phyloP scores from a whole-genome alignment of 2,329 filamentous ascomycete species.

The Fusarium stilboides region DNA sequence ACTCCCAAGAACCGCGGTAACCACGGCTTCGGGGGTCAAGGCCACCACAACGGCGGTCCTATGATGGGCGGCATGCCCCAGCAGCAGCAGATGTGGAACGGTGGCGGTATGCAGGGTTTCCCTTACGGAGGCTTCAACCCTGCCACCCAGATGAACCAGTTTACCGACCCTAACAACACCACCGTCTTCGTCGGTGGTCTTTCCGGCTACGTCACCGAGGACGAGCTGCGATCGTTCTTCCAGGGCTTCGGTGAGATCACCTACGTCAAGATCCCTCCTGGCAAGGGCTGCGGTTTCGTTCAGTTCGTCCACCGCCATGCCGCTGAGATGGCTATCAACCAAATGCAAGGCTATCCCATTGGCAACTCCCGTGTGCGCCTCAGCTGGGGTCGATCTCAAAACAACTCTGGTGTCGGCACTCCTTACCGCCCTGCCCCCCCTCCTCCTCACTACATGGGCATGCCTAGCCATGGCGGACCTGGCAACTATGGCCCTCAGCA shows the following conservation, averaged over 20 bases:
- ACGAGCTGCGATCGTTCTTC: slow-evolving; percentile 99
- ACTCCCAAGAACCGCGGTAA: slow-evolving; percentile 88
- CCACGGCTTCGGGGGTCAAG: slow-evolving; percentile 58
- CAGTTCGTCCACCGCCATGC: slow-evolving; percentile 99
- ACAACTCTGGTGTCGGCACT: slow-evolving; percentile 98
- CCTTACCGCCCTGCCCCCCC: slow-evolving; percentile 94
- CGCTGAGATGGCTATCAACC: slow-evolving; percentile 99
- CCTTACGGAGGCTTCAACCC: slow-evolving; percentile 65
- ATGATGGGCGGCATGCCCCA: slow-evolving; percentile 64
- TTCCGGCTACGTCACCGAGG: slow-evolving; percentile 98
- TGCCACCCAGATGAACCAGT: slow-evolving; percentile 89
- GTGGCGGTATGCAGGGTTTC: slow-evolving; percentile 50
- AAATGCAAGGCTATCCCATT: slow-evolving; percentile 99
- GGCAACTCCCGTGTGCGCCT: slow-evolving; percentile 98
- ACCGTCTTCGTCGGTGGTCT: slow-evolving; percentile 98
- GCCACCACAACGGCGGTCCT: slow-evolving; percentile 62
- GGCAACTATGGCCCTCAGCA: slow-evolving; percentile 64
- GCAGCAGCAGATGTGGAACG: slow-evolving; percentile 61
- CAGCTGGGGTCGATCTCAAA: slow-evolving; percentile 98
- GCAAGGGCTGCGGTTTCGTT: slow-evolving; percentile 98
- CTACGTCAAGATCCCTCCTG: slow-evolving; percentile 99
- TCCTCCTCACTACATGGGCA: slow-evolving; percentile 69
- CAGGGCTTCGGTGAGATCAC: slow-evolving; percentile 99
- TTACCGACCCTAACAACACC: slow-evolving; percentile 99
- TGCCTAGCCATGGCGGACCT: slow-evolving; percentile 61